These are phyloP conservation scores for Durio zibethinus DNA, from an alignment of 345 rosid genomes.

Conservation along the genomic window DNA sequence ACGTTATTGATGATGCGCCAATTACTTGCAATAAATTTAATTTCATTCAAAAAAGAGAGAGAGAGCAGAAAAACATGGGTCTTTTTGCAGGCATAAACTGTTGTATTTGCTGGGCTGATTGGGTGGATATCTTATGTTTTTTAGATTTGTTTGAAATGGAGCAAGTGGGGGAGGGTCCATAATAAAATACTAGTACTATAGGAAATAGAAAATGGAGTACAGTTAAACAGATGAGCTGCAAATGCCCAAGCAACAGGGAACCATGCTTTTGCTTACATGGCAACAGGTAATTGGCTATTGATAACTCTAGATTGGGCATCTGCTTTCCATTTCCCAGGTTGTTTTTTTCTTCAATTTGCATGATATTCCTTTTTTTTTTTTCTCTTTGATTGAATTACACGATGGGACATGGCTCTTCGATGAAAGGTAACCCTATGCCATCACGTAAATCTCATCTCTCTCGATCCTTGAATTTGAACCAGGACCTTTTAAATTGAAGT, in stretches of 20 bases:
- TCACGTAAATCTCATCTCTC: too few species aligned
- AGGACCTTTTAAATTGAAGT: too few species aligned
- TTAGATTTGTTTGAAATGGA: neutral
- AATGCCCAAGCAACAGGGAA: neutral
- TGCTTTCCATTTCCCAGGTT: neutral
- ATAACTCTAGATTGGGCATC: neutral
- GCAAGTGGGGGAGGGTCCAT: conserved; percentile 6
- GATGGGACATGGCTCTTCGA: too few species aligned
- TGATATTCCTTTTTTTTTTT: neutral
- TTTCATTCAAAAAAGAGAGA: neutral
- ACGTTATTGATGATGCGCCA: conserved; percentile 37
- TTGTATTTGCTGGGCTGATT: conserved; percentile 9
- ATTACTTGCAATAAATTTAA: neutral
- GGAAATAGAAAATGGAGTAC: neutral
- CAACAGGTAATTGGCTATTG: neutral
- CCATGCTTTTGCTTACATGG: conserved; percentile 2
- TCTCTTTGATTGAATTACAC: neutral
- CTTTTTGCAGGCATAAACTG: conserved; percentile 13
- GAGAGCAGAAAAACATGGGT: conserved; percentile 12
- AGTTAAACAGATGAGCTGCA: neutral
- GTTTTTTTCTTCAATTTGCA: neutral
- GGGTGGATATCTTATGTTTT: neutral
- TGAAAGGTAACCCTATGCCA: neutral
- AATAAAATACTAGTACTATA: neutral
- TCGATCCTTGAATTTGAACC: too few species aligned